A percentile compares a stretch with the other conserved stretches of the same genome.
These are phyloP conservation scores for Sarcodon aspratus DNA, from an alignment of 768 basidiomycete species.

Conservation along the genomic window DNA sequence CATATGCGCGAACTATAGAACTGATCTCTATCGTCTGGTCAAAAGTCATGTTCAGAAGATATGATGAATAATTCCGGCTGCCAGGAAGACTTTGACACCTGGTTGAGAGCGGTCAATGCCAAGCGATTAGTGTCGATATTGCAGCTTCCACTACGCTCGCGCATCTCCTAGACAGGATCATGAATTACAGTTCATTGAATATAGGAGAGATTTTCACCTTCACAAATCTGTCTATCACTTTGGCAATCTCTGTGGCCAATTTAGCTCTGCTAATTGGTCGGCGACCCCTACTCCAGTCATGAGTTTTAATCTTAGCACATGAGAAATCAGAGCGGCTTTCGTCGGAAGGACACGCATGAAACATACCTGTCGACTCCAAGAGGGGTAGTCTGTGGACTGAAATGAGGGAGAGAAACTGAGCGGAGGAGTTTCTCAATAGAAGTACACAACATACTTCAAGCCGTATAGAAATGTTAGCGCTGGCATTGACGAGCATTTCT, in stretches of 20 bases:
- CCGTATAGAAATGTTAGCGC: not conserved
- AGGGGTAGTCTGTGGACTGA: not conserved
- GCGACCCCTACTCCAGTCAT: not conserved
- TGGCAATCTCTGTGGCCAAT: not conserved
- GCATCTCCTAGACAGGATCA: not conserved
- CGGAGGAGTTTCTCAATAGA: too few relatives aligned
- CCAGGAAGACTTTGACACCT: not conserved
- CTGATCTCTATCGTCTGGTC: too few relatives aligned
- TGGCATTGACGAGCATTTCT: not conserved
- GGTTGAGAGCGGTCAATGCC: not conserved
- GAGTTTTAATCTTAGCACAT: too few relatives aligned
- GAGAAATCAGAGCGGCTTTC: too few relatives aligned
- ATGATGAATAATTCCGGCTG: not conserved
- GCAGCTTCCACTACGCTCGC: too few relatives aligned
- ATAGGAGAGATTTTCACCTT: not conserved
- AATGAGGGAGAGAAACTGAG: too few relatives aligned
- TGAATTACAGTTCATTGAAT: not conserved
- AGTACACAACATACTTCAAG: not conserved
- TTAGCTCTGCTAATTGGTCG: not conserved
- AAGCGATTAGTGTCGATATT: not conserved
- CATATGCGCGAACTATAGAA: too few relatives aligned
- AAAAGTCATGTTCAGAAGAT: too few relatives aligned
- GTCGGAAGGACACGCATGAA: too few relatives aligned
- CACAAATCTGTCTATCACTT: not conserved
- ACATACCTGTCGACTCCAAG: too few relatives aligned